Base-by-base conservation (phyloP, 2,329 filamentous ascomycete species). In the Paecilomyces formosus region DNA sequence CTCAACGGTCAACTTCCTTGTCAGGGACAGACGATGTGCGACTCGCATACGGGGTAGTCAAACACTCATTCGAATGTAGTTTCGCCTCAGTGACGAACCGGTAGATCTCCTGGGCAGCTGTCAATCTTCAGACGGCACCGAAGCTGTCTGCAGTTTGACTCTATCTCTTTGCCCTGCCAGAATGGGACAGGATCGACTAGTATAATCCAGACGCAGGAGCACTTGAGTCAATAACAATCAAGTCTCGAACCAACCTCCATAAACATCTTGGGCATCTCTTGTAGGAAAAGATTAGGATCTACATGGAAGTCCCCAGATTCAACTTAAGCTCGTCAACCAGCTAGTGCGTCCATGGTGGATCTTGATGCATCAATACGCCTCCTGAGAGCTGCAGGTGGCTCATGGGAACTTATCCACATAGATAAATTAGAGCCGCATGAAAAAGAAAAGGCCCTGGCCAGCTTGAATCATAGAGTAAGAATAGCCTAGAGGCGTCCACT, bases 241-340 rank as follows among this genome's bases (percentile, higher is more conserved):
- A 45, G 39, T 21, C 18, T 15, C 9, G 39, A 45, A 45, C 39
- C 35, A 6, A 18, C n/a, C 39, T 18, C 8, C 39, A 21, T 45
- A 45, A 45, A 15, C 13, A 8, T 45, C 39, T 45, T 45, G 5
- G 39, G n/a, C 50, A 8, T 57, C 21, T 13, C 11, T 52, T 18
- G 50, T 24, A 12, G 30, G 30, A 9, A n/a, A 52, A 52, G 12
- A 28, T 52, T 52, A 28, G 11, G 50, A 52, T 52, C 50, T 52
- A 52, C 50, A 52, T 28, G 50, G 57, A 52, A 24, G 31, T 51
- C 26, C 49, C 39, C 22, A 21, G 18, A 13, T 33, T 54, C 9
- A 35, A 13, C 30, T 18, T 35, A 51, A 57, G 12, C 15, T 28
- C 5, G 22, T 26, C 4, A 39, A 39, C 63, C 39, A 64, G 56